phyloP scores from a whole-genome alignment of 1,284 basidiomycete species.

The Coriolopsis trogii region DNA sequence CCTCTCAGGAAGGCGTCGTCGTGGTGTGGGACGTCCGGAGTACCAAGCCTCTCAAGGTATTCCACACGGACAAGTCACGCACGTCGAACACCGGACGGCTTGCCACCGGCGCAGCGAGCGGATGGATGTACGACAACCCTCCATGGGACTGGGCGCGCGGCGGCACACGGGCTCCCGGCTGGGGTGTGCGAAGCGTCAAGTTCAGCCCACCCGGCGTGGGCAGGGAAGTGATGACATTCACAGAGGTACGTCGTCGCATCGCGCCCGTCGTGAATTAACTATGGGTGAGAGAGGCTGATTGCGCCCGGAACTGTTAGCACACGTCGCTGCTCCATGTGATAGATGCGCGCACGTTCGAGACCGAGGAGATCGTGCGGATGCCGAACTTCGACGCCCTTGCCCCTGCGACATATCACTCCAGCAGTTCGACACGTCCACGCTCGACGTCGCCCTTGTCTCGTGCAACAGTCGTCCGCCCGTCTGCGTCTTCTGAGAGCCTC shows the following conservation, averaged over 20 bases:
- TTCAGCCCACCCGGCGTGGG: conserved; percentile 61
- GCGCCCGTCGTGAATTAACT: not conserved
- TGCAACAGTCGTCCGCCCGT: conserved; percentile 18
- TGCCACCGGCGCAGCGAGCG: conserved; percentile 49
- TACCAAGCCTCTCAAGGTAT: conserved; percentile 67
- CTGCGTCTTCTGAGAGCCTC: conserved; percentile 7
- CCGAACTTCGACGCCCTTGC: conserved; percentile 42
- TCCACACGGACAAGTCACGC: conserved; percentile 56
- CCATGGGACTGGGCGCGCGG: conserved; percentile 67
- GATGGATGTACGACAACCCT: conserved; percentile 62
- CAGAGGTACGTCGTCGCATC: conserved; percentile 62
- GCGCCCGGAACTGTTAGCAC: conserved; percentile 50
- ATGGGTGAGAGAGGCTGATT: not conserved
- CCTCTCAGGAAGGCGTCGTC: conserved; percentile 83
- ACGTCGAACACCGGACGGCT: conserved; percentile 31
- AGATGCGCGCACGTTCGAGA: conserved; percentile 81
- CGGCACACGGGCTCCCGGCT: conserved; percentile 60
- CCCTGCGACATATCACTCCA: conserved; percentile 24
- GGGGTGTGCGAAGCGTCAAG: conserved; percentile 79
- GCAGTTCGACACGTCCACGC: conserved; percentile 28
- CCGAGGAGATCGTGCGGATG: conserved; percentile 68
- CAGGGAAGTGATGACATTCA: conserved; percentile 77
- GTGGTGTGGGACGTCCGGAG: conserved; percentile 81
- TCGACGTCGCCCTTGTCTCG: conserved; percentile 28
- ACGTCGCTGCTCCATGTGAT: conserved; percentile 75